These are phyloP conservation scores for Penicillium verhagenii DNA, from an alignment of 495 filamentous ascomycete genomes.

Conservation along the genomic window DNA sequence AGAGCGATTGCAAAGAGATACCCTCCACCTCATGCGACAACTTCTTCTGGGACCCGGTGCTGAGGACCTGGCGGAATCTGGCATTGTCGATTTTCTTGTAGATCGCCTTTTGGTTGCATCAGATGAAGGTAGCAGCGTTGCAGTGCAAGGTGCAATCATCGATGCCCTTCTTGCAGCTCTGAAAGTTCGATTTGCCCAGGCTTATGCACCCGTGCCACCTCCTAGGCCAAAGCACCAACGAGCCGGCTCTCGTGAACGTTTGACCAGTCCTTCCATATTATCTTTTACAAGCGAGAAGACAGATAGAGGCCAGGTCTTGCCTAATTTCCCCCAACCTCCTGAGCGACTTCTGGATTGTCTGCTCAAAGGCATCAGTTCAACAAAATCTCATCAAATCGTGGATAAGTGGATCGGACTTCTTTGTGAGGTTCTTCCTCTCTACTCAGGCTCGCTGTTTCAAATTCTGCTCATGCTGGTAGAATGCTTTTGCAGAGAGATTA, in stretches of 20 bases:
- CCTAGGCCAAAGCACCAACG: constrained; percentile 42
- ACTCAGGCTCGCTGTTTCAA: constrained; percentile 80
- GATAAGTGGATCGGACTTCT: constrained; percentile 91
- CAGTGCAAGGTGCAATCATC: constrained; percentile 69
- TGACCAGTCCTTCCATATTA: constrained; percentile 46
- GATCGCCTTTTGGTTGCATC: constrained; percentile 65
- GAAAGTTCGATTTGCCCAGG: constrained; percentile 59
- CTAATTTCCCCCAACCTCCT: constrained; percentile 56
- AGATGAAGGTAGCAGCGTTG: constrained; percentile 40
- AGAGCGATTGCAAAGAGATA: constrained; percentile 60
- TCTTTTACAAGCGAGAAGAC: constrained; percentile 49
- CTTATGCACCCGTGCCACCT: constrained; percentile 36
- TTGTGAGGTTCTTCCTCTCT: constrained; percentile 79
- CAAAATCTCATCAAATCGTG: constrained; percentile 70
- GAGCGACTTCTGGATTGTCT: constrained; percentile 78
- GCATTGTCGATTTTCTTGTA: constrained; percentile 71
- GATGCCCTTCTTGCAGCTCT: constrained; percentile 71
- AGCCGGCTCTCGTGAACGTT: constrained; percentile 43
- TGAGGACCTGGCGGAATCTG: constrained; percentile 60
- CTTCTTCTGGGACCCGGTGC: constrained; percentile 72
- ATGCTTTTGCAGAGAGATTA: constrained; percentile 77
- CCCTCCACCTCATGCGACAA: constrained; percentile 70
- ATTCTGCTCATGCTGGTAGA: constrained; percentile 87
- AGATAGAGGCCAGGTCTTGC: constrained; percentile 34
- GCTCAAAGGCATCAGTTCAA: constrained; percentile 73